Conservation (phyloP, 2,329 filamentous ascomycete species). For the Byssochlamys sp. region DNA sequence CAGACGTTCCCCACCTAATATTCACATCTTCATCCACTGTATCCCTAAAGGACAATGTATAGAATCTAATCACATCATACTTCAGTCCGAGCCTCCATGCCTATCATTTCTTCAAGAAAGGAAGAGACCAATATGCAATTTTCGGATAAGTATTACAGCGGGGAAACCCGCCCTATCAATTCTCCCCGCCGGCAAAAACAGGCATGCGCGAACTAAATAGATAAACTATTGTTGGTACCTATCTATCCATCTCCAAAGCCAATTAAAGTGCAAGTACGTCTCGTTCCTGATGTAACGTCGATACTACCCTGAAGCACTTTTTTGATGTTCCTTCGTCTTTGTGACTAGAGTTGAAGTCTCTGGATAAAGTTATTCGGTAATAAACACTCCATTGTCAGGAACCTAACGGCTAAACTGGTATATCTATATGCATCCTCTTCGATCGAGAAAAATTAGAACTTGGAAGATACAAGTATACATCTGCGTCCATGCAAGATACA, state of each 20-base stretch:
- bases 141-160: neutral
- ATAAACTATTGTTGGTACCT: neutral
- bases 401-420: neutral
- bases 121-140: neutral
- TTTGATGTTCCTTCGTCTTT: neutral
- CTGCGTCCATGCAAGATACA: neutral
- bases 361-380: neutral
- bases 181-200: neutral
- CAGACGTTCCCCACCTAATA: no score
- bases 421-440: neutral
- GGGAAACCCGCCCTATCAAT: neutral
- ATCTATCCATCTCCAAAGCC: neutral
- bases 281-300: neutral
- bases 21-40: neutral
- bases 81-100: neutral
- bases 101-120: neutral
- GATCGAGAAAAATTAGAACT: no score
- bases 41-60: neutral
- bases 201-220: neutral
- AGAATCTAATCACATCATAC: neutral
- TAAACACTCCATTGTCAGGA: neutral
- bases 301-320: neutral
- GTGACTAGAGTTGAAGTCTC: neutral
- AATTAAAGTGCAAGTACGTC: neutral
- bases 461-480: neutral